Evolutionary conservation across 129 eudicot genomes (phyloP), one percentile per base, ranked within the genome.

Genomic region (Ambrosia artemisiifolia): DNA sequence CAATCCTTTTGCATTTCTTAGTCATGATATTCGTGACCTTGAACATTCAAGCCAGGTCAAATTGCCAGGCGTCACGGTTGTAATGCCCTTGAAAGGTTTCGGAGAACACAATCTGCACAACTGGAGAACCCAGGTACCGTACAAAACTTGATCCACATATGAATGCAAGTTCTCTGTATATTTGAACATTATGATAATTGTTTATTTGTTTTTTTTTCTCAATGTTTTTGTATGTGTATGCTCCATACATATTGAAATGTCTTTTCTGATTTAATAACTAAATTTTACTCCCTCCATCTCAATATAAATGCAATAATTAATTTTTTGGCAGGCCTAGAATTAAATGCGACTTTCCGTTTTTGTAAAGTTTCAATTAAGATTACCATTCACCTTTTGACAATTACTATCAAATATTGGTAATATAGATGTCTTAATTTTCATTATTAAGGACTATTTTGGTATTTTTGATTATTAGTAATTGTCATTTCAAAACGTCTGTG

Each of bases 61-160:
- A 49, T 81, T 94, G 75, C 99, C 99, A 18, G 83, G 96, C 71
- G 99, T 94, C 70, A 82, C 99, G 6, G 96, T 94, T 79, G 96
- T 94, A 69, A 94, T 94, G 99, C 99, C 99, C 72, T 83, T 94
- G 73, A 94, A 94, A 83, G 99, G 99, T 30, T 94, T 87, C 57
- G 99, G 99, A 62, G 99, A 94, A 75, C 99, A 94, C 81, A 94
- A 94, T 76, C 76, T 94, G 57, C 99, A 90, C 80, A 94, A 94
- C 78, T 94, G 99, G 99, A 84, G 91, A 86, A 87, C 82, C 67
- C 99, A 94, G 99, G 99, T 94, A 71, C 71, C 78, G 32, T 59
- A 67, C 50, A 34, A 12, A 59, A 49, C 6, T 19, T 51, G 28
- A 49, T 38, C 11, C 17, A 24, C 11, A 65, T 33, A 19, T 2